Conservation (phyloP, 2,329 filamentous ascomycete genomes). For the Fusarium euwallaceae region DNA sequence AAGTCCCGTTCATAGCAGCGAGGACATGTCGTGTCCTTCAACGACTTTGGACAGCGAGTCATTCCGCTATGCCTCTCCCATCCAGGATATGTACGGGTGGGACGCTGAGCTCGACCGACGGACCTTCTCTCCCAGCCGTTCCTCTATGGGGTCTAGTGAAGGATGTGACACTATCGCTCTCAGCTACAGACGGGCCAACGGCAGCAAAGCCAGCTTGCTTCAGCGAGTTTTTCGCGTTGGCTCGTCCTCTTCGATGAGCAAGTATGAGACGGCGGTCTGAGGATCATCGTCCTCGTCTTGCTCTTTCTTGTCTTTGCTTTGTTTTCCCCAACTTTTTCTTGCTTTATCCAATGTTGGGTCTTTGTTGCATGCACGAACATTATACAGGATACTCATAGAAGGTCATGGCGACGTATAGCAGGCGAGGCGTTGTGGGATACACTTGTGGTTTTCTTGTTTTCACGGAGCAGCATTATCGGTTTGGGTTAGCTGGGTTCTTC, state of each 20-base stretch:
- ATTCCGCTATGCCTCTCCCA: constrained; percentile 33
- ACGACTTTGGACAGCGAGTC: constrained; percentile 29
- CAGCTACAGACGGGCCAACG: constrained; percentile 44
- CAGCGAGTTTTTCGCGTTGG: constrained; percentile 45
- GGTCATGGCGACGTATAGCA: constrained; percentile 27
- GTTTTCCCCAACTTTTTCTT: constrained; percentile 14
- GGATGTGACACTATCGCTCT: constrained; percentile 34
- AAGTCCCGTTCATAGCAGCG: constrained; percentile 44
- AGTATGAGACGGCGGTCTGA: constrained; percentile 29
- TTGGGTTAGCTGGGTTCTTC: constrained; percentile 18
- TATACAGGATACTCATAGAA: constrained; percentile 32
- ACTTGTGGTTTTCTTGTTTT: constrained; percentile 12
- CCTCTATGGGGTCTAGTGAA: constrained; percentile 23
- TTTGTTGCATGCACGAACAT: constrained; percentile 35
- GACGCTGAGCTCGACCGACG: constrained; percentile 58
- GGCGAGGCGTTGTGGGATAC: constrained; percentile 42
- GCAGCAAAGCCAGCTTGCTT: constrained; percentile 41
- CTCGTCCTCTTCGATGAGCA: constrained; percentile 35
- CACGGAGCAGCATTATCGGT: constrained; percentile 16
- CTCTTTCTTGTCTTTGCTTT: background rate
- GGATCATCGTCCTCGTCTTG: background rate
- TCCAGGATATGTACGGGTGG: constrained; percentile 65
- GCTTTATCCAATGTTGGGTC: constrained; percentile 8
- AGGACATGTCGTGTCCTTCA: constrained; percentile 20
- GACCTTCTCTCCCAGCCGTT: constrained; percentile 13